These are phyloP conservation scores for Amborella trichopoda DNA, from an alignment of 164 flowering plant genomes.

Conservation along the genomic window DNA sequence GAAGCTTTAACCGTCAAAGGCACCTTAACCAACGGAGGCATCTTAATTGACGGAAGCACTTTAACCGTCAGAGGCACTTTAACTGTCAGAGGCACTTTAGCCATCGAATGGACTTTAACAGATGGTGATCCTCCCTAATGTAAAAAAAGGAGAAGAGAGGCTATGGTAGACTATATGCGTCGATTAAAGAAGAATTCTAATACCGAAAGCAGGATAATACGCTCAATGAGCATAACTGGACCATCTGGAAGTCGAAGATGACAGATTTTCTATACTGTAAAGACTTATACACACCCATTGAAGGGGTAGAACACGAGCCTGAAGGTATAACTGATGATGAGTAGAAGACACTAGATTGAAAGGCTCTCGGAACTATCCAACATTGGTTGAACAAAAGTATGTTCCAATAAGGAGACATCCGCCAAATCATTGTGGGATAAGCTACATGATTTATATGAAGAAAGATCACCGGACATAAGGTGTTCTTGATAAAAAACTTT, in stretches of 20 bases:
- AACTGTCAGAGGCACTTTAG: too few relatives aligned
- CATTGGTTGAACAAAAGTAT: neutral
- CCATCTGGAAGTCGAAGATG: neutral
- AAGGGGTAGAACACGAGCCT: neutral
- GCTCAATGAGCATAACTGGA: neutral
- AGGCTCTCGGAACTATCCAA: neutral
- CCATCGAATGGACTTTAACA: too few relatives aligned
- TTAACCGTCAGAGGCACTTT: too few relatives aligned
- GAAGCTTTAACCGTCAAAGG: too few relatives aligned
- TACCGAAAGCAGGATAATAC: too few relatives aligned
- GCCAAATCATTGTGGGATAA: neutral
- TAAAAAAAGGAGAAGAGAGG: too few relatives aligned
- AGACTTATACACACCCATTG: neutral
- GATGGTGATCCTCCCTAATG: too few relatives aligned
- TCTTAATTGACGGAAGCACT: too few relatives aligned
- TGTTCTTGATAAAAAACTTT: neutral
- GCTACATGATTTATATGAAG: neutral
- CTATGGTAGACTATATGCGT: too few relatives aligned
- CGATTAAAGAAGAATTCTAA: too few relatives aligned
- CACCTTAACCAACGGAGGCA: too few relatives aligned
- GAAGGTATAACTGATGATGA: neutral
- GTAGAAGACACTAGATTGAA: neutral
- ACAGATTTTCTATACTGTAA: neutral
- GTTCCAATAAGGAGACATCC: neutral
- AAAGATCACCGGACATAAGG: neutral